Conservation (phyloP, 352 stramenopile genomes). For the Phytophthora melonis region DNA sequence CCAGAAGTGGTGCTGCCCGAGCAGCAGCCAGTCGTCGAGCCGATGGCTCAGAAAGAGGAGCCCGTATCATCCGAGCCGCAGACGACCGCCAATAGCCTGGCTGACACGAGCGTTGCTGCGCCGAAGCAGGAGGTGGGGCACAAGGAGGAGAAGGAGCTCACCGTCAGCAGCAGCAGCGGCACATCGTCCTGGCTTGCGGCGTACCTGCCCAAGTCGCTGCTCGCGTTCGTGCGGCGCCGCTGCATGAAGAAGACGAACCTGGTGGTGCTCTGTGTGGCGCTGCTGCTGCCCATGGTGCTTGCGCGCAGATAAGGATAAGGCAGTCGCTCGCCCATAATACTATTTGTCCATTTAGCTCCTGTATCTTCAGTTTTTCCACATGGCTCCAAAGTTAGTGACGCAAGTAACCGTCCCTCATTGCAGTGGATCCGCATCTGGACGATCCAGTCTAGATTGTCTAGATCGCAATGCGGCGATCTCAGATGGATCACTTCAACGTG, state of each 20-base stretch:
- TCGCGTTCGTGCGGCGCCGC: conserved; percentile 42
- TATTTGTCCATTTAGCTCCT: conserved; percentile 17
- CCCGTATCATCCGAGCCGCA: conserved; percentile 5
- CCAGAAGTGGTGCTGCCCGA: background rate
- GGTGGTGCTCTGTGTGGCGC: conserved; percentile 46
- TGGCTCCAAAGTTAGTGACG: conserved; percentile 3
- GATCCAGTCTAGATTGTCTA: background rate
- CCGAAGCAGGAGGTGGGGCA: conserved; percentile 7
- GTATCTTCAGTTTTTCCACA: background rate
- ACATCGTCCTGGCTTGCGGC: conserved; percentile 31
- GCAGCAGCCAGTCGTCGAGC: conserved; percentile 16
- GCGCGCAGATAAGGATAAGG: conserved; percentile 35
- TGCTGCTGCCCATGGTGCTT: conserved; percentile 48
- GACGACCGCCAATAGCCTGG: background rate
- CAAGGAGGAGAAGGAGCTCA: conserved; percentile 12
- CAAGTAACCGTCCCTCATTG: conserved; percentile 8
- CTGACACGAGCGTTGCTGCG: background rate
- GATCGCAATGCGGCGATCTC: conserved; percentile 10
- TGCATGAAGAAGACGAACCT: conserved; percentile 53
- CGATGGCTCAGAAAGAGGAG: conserved; percentile 13
- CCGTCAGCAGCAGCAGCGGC: background rate
- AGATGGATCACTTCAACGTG: conserved; percentile 28
- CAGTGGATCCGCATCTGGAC: conserved; percentile 1
- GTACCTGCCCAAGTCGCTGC: conserved; percentile 41
- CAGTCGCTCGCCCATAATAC: conserved; percentile 13